Conservation (phyloP, 78 protist species). For the Tieghemostelium lacteum region DNA sequence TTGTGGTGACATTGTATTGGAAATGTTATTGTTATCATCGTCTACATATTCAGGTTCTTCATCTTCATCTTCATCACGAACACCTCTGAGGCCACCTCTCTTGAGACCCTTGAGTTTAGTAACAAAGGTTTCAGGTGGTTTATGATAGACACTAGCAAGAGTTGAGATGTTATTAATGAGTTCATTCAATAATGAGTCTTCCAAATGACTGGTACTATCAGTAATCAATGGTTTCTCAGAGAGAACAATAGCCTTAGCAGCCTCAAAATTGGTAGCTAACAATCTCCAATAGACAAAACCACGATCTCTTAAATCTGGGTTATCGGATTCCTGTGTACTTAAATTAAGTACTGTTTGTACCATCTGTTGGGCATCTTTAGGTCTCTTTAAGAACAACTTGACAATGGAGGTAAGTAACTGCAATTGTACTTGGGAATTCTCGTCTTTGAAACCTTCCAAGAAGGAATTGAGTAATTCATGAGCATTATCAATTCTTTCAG, state of each 20-base stretch:
- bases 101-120: conserved; percentile 66
- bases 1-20: neutral
- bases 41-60: conserved; percentile 79
- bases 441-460: conserved; percentile 95
- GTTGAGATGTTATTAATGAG: conserved; percentile 92
- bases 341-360: conserved; percentile 91
- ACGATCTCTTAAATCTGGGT: conserved; percentile 99
- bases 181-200: conserved; percentile 90
- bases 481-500: conserved; percentile 99
- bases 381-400: conserved; percentile 97
- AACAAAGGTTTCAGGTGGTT: conserved; percentile 92
- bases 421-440: conserved; percentile 95
- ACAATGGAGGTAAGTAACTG: conserved; percentile 98
- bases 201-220: conserved; percentile 90
- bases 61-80: conserved; percentile 50
- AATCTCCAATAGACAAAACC: conserved; percentile 99
- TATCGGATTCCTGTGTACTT: conserved; percentile 97
- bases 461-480: conserved; percentile 93
- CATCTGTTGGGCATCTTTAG: conserved; percentile 94
- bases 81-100: conserved; percentile 41
- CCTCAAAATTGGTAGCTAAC: conserved; percentile 97
- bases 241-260: conserved; percentile 96
- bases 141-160: conserved; percentile 97
- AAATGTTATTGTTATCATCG: conserved; percentile 39
- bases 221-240: conserved; percentile 95